Evolutionary conservation across 345 rosid genomes (phyloP), one percentile per base, ranked within the genome.

Genomic region (Firmiana major): DNA sequence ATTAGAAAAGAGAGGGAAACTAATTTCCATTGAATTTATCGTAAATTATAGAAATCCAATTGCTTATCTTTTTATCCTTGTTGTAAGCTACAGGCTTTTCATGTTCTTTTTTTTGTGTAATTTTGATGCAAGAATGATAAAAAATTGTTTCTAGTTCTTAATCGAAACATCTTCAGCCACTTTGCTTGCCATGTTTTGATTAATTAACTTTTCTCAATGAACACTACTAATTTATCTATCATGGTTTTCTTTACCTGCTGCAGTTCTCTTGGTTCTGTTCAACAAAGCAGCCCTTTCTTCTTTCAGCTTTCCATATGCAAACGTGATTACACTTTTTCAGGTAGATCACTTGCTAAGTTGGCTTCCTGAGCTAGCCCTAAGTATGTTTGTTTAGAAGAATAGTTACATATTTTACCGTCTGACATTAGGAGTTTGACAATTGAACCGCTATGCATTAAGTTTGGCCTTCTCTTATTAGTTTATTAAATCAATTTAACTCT

Each of bases 271-370:
- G 85, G 81, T 91, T n/a, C 67, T 91, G 83, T 89, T 91, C 86
- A 91, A 89, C 82, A 91, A 91, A 81, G 92, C 93, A 38, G 92
- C 92, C 24, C 88, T 91, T 49, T 91, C 95, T 83, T 89, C 92
- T 49, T 89, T 81, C 78, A 79, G 79, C 45, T 89, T 91, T 79
- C 90, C 90, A 63, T 81, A 81, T 79, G 92, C 83, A 83, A 91
- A 91, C 75, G 85, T 89, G 63, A 86, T 91, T 74, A 89, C 95
- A 55, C 90, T 91, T 79, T 76, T 87, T 80, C 93, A 91, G 95
- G 95, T 89, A 80, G 43, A 7, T 79, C 43, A 46, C 65, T 53
- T 70, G n/a, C 77, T 54, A 68, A 74, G 54, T 26, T 22, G 45
- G 59, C 51, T 38, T 36, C 43, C 7, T 62, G 60, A 28, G 19